A percentile compares a stretch with the other conserved stretches of the same genome.
Conservation (phyloP, 208 protist species). For the Leishmania braziliensis region DNA sequence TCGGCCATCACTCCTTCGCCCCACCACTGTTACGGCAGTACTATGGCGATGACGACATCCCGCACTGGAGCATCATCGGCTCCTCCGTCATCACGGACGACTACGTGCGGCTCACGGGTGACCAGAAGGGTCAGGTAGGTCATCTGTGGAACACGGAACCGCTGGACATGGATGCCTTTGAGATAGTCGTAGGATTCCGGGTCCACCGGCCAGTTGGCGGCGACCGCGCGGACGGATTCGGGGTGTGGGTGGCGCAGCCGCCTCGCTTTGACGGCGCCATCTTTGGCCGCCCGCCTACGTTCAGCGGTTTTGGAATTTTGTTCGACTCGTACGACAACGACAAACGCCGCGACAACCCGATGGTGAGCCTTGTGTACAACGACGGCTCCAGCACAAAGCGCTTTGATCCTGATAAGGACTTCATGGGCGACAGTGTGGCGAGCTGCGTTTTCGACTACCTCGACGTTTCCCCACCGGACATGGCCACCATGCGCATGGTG, state of each 20-base stretch:
- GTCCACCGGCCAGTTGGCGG: slow-evolving; percentile 33
- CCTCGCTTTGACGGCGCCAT: slow-evolving; percentile 52
- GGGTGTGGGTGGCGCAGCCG: slow-evolving; percentile 69
- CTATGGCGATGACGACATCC: slow-evolving; percentile 74
- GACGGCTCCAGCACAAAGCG: slow-evolving; percentile 25
- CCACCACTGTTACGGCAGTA: slow-evolving; percentile 74
- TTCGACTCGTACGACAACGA: slow-evolving; percentile 94
- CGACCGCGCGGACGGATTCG: slow-evolving; percentile 77
- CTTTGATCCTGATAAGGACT: slow-evolving; percentile 64
- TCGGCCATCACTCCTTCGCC: slow-evolving; percentile 78
- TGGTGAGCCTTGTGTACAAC: slow-evolving; percentile 68
- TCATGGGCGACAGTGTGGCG: slow-evolving; percentile 44
- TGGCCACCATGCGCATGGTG: slow-evolving; percentile 56
- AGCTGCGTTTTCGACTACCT: slow-evolving; percentile 67
- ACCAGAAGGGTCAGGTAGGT: slow-evolving; percentile 46
- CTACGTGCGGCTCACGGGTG: slow-evolving; percentile 80
- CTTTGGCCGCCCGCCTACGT: slow-evolving; percentile 61
- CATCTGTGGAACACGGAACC: slow-evolving; percentile 83
- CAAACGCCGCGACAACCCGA: slow-evolving; percentile 74
- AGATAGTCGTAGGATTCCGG: slow-evolving; percentile 84
- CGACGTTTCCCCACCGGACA: slow-evolving; percentile 20
- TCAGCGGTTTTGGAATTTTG: slow-evolving; percentile 80
- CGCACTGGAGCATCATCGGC: slow-evolving; percentile 76
- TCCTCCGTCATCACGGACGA: slow-evolving; percentile 82
- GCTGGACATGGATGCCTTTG: slow-evolving; percentile 78